phyloP scores from a whole-genome alignment of 116 monocot genomes.

The Cymodocea nodosa region DNA sequence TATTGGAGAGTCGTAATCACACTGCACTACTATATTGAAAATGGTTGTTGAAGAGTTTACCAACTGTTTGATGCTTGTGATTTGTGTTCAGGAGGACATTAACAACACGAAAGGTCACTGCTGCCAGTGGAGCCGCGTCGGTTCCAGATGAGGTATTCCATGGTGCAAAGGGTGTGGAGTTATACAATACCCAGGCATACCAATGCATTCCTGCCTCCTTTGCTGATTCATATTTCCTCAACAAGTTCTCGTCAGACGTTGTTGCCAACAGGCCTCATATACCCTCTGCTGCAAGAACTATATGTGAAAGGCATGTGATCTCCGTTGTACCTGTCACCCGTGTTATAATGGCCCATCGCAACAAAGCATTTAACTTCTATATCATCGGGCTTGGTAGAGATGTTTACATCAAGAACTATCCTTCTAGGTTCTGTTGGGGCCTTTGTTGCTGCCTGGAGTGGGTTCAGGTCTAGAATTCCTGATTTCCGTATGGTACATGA shows the following conservation, averaged over 20 bases:
- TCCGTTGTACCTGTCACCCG: slow-evolving; percentile 85
- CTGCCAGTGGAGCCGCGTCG: slow-evolving; percentile 80
- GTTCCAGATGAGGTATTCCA: slow-evolving; percentile 99
- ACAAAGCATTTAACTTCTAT: slow-evolving; percentile 76
- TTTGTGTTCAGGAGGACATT: slow-evolving; percentile 52
- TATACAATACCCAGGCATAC: slow-evolving; percentile 91
- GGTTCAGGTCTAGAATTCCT: slow-evolving; percentile 13
- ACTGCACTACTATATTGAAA: too few relatives aligned
- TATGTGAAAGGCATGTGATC: slow-evolving; percentile 82
- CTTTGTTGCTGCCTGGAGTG: slow-evolving; percentile 75
- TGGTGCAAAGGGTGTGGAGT: slow-evolving; percentile 66
- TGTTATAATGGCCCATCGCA: slow-evolving; percentile 61
- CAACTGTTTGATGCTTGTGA: neutral
- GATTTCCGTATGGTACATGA: too few relatives aligned
- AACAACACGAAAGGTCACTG: slow-evolving; percentile 63
- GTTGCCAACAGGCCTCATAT: slow-evolving; percentile 50
- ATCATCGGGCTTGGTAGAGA: slow-evolving; percentile 64
- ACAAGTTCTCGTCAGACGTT: slow-evolving; percentile 89
- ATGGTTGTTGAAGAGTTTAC: neutral
- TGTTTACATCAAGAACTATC: slow-evolving; percentile 76
- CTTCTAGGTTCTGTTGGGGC: slow-evolving; percentile 79
- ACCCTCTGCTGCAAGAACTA: slow-evolving; percentile 65
- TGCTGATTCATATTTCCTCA: slow-evolving; percentile 80
- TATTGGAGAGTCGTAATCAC: too few relatives aligned
- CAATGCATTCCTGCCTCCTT: slow-evolving; percentile 93